Percentiles rank a stretch among this genome's conserved stretches.
Evolutionary conservation across 2,329 filamentous ascomycete genomes (phyloP).

Genomic region (Diaporthe ilicicola): DNA sequence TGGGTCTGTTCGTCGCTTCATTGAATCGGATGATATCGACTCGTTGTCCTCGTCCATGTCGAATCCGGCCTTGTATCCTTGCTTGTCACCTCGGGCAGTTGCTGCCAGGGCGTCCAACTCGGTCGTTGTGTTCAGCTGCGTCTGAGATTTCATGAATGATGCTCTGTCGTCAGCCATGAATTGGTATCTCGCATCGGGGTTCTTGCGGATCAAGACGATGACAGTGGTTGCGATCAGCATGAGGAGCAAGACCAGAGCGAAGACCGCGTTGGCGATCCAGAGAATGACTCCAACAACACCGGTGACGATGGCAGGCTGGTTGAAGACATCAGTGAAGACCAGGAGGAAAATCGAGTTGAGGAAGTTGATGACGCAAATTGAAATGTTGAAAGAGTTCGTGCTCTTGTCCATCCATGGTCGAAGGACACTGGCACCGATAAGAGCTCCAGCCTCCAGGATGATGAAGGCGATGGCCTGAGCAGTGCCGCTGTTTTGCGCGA

Average conservation of each 20-base stretch:
- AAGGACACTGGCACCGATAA: conserved; percentile 81
- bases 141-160: conserved; percentile 97
- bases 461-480: conserved; percentile 85
- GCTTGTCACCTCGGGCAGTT: conserved; percentile 85
- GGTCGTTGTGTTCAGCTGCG: conserved; percentile 77
- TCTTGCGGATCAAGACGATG: conserved; percentile 80
- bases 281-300: conserved; percentile 90
- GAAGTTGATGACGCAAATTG: conserved; percentile 90
- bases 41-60: conserved; percentile 78
- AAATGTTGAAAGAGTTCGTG: conserved; percentile 95
- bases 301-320: conserved; percentile 81
- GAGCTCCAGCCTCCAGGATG: conserved; percentile 79
- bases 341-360: conserved; percentile 89
- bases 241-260: conserved; percentile 82
- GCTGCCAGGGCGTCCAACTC: conserved; percentile 90
- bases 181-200: conserved; percentile 93
- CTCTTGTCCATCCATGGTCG: conserved; percentile 99
- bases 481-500: conserved; percentile 74
- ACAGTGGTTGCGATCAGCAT: conserved; percentile 80
- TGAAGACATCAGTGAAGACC: conserved; percentile 88
- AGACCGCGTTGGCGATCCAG: conserved; percentile 86
- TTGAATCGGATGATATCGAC: conserved; percentile 69
- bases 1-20: conserved; percentile 53
- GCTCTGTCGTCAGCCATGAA: conserved; percentile 96
- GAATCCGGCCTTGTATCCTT: conserved; percentile 62